A percentile compares a stretch with the other conserved stretches of the same genome.
Evolutionary conservation across 345 rosid genomes (phyloP).

Genomic region (Excoecaria cochinchinensis): DNA sequence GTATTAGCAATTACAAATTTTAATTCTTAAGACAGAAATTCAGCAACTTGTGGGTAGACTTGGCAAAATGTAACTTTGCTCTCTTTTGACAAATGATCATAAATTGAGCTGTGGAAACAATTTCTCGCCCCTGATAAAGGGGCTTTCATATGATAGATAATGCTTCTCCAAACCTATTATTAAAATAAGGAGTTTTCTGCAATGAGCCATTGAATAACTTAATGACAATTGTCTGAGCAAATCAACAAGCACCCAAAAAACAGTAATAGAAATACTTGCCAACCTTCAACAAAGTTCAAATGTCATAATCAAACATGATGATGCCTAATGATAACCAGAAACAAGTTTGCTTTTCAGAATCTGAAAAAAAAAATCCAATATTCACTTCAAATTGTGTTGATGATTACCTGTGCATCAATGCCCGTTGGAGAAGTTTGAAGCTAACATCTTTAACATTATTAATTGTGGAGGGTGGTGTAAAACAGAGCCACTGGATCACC

Average conservation of each 20-base stretch:
- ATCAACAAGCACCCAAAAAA: not conserved
- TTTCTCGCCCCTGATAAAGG: not conserved
- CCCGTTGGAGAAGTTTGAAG: conserved; percentile 68
- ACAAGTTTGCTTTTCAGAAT: not conserved
- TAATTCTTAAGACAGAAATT: not conserved
- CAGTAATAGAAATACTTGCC: not conserved
- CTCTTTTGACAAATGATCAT: no score
- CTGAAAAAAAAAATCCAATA: not conserved
- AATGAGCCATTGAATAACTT: not conserved
- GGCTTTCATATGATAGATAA: not conserved
- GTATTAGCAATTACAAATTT: not conserved
- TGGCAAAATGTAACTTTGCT: not conserved
- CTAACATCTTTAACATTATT: conserved; percentile 60
- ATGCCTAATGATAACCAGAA: not conserved
- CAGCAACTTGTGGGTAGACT: not conserved
- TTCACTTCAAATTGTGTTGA: not conserved
- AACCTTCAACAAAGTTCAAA: not conserved
- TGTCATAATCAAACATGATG: not conserved
- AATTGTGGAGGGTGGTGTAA: conserved; percentile 89
- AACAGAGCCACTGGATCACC: conserved; percentile 96
- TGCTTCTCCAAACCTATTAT: not conserved
- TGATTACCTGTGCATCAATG: conserved; percentile 80
- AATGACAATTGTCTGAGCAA: not conserved
- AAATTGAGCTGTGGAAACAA: not conserved
- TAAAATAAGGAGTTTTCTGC: not conserved